Evolutionary conservation across 192 early-diverging fungal species (phyloP).

Genomic region (Dispira simplex): DNA sequence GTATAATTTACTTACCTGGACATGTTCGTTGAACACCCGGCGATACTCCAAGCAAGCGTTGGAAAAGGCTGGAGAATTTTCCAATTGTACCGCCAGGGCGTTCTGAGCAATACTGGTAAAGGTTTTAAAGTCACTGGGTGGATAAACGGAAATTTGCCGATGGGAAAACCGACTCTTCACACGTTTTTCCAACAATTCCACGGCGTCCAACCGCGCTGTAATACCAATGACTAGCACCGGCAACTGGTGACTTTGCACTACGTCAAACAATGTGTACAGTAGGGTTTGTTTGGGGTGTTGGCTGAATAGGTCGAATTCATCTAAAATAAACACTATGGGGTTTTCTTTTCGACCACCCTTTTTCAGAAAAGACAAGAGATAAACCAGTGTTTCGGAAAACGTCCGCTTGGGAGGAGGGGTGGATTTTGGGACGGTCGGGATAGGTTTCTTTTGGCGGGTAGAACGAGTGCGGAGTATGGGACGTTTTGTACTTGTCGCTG

Average conservation of each 20-base stretch:
- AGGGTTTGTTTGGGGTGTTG: constrained; percentile 84
- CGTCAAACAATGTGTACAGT: constrained; percentile 89
- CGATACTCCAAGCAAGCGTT: constrained; percentile 14
- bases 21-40: constrained; percentile 29
- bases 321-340: constrained; percentile 77
- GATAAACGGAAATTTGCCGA: constrained; percentile 57
- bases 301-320: constrained; percentile 89
- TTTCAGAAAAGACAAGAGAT: constrained; percentile 44
- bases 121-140: constrained; percentile 32
- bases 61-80: too few relatives aligned
- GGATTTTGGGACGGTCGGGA: too few relatives aligned
- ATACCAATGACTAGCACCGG: constrained; percentile 80
- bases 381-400: constrained; percentile 52
- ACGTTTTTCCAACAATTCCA: constrained; percentile 81
- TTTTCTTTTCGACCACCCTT: constrained; percentile 29
- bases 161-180: constrained; percentile 92
- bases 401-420: constrained; percentile 28
- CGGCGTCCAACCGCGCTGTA: constrained; percentile 61
- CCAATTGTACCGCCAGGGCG: constrained; percentile 21
- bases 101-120: constrained; percentile 38
- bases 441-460: too few relatives aligned
- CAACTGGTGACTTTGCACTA: constrained; percentile 64
- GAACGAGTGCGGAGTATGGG: too few relatives aligned
- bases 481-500: background rate
- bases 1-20: constrained; percentile 15